phyloP scores from a whole-genome alignment of 805 yeast species.

The Komagataella pastoris region DNA sequence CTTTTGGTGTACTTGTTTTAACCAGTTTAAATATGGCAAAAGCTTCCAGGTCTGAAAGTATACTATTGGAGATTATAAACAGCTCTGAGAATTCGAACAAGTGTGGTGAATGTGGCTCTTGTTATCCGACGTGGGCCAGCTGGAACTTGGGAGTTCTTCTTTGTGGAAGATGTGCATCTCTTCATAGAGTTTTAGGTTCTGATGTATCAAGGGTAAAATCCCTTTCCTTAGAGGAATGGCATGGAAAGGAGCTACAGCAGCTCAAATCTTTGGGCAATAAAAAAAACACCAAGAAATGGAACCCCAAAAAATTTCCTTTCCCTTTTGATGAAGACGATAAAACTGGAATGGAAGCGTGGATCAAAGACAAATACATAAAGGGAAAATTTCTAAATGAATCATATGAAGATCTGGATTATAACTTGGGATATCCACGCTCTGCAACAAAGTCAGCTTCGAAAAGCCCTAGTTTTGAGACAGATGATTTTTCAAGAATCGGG shows the following conservation, averaged over 20 bases:
- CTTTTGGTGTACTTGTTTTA: not conserved
- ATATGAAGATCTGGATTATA: slow-evolving; percentile 21
- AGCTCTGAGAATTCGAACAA: slow-evolving; percentile 44
- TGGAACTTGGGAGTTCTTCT: slow-evolving; percentile 51
- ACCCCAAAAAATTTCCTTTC: slow-evolving; percentile 51
- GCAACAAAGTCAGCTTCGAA: not conserved
- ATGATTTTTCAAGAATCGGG: slow-evolving; percentile 8
- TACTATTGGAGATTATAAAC: slow-evolving; percentile 47
- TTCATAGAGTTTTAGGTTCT: slow-evolving; percentile 54
- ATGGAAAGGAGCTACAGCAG: slow-evolving; percentile 34
- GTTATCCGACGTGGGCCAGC: slow-evolving; percentile 47
- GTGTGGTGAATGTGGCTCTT: slow-evolving; percentile 69
- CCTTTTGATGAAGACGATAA: slow-evolving; percentile 69
- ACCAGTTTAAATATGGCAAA: not conserved
- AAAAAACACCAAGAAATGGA: slow-evolving; percentile 50
- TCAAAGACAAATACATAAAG: slow-evolving; percentile 55
- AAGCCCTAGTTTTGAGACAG: not conserved
- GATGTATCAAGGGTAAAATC: slow-evolving; percentile 59
- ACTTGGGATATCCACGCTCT: slow-evolving; percentile 7
- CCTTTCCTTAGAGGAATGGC: slow-evolving; percentile 63
- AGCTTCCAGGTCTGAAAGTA: slow-evolving; percentile 12
- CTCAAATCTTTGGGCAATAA: slow-evolving; percentile 43
- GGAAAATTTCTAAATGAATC: slow-evolving; percentile 40
- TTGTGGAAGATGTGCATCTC: slow-evolving; percentile 78
- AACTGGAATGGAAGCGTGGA: slow-evolving; percentile 34